Base-by-base conservation (phyloP, 805 yeast species). In the Yarrowia deformans region DNA sequence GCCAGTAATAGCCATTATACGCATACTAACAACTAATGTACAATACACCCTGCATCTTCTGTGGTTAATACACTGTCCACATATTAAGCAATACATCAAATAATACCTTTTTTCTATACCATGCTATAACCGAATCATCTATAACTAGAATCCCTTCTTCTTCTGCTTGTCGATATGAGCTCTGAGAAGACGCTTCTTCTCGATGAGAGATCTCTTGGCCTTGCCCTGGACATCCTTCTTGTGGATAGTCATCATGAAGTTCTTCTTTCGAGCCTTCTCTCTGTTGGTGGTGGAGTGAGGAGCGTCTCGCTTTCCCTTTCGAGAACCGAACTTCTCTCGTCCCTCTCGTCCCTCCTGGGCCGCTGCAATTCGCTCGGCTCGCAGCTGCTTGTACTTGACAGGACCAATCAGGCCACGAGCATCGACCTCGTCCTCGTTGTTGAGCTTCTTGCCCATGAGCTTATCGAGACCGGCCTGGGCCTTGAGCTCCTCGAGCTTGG, bases 181-280 rank as follows among this genome's bases (percentile, higher is more conserved):
- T 72, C 89, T 83, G 74, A 95, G 81, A 19, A 90, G 87, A 78
- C 88, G 90, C 79, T 93, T 98, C 79, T 92, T 88, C 78, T 95
- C 98, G 75, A 97, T 85, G 74, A 95, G 83, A 69, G 97, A 91
- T 84, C 90, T 83, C 81, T 89, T 90, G 72, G 90, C 93, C 80
- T 95, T 95, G 72, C 98, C 98, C 79, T 91, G 97, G 48, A 95
- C 98, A 64, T 91, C 88, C 75, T 87, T 87, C 82, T 94, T 95
- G 80, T 95, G 99, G 74, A 95, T 91, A 94, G 91, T 91, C 99
- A 95, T 95, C 77, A 95, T 94, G 77, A 93, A 95, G 81, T 95
- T 95, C 97, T 95, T 95, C 92, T 92, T 92, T 79, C 98, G 86
- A 32, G 93, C 96, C 86, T 95, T 95, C 81, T 96, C 98, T 80